Percentiles rank a stretch among this genome's conserved stretches.
Conservation (phyloP, 192 early-diverging fungal genomes). For the Rhizophagus prolifer region DNA sequence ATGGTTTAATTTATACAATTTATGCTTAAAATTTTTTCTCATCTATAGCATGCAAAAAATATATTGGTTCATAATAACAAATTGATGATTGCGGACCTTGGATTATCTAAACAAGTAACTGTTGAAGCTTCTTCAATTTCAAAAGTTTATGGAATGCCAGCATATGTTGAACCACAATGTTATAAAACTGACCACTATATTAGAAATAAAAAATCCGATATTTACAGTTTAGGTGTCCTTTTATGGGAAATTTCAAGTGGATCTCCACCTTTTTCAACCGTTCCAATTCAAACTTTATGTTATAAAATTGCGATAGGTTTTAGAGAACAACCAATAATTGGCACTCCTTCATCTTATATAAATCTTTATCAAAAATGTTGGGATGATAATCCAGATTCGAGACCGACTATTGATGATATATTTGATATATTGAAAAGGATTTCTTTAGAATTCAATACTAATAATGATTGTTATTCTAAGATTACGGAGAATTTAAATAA, state of each 20-base stretch:
- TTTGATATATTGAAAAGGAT: too few species aligned
- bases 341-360: conserved; percentile 39
- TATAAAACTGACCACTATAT: neutral
- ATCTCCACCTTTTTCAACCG: conserved; percentile 28
- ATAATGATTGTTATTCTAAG: too few species aligned
- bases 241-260: conserved; percentile 45
- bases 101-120: neutral
- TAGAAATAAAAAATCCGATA: conserved; percentile 37
- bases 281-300: neutral
- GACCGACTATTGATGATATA: conserved; percentile 6
- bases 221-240: conserved; percentile 43
- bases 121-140: neutral
- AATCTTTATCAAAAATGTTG: conserved; percentile 42
- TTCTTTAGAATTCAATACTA: too few species aligned
- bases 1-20: too few species aligned
- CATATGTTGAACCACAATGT: conserved; percentile 8
- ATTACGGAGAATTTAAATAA: too few species aligned
- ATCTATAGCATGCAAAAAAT: conserved; percentile 20
- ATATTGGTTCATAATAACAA: conserved; percentile 5
- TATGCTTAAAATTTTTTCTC: neutral
- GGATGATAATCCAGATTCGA: conserved; percentile 28
- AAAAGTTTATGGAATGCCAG: neutral
- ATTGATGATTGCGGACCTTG: conserved; percentile 17
- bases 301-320: conserved; percentile 35
- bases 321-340: conserved; percentile 30